Conservation (phyloP, 768 basidiomycete species). For the Naganishia vishniacii region DNA sequence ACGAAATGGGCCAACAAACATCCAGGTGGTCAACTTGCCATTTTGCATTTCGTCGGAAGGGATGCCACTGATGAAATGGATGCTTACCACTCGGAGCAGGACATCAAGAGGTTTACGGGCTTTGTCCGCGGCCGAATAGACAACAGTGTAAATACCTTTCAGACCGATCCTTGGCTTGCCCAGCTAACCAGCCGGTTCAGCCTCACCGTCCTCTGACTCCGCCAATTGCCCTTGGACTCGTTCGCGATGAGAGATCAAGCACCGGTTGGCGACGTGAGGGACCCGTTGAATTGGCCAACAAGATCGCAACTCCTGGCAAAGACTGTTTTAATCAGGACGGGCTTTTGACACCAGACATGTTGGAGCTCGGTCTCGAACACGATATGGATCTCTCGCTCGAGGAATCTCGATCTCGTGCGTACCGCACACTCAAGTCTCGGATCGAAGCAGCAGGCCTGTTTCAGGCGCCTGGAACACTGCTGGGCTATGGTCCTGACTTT, state of each 20-base stretch:
- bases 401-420: conserved; percentile 55
- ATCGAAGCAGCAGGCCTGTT: conserved; percentile 77
- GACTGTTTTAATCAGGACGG: conserved; percentile 38
- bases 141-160: conserved; percentile 35
- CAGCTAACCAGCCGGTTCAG: not conserved
- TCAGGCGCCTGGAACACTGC: conserved; percentile 51
- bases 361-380: conserved; percentile 40
- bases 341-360: conserved; percentile 29
- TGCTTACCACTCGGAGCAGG: conserved; percentile 72
- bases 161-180: not conserved
- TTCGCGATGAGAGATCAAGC: conserved; percentile 35
- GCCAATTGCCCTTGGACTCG: conserved; percentile 71
- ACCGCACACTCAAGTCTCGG: conserved; percentile 68
- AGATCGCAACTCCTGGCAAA: not conserved
- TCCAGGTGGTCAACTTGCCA: conserved; percentile 80
- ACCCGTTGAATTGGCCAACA: conserved; percentile 29
- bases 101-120: conserved; percentile 55
- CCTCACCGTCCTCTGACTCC: conserved; percentile 61
- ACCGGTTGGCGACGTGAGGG: conserved; percentile 45
- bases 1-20: conserved; percentile 71
- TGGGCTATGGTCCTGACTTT: conserved; percentile 85
- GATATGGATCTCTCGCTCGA: conserved; percentile 34
- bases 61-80: conserved; percentile 93
- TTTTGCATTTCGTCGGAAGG: conserved; percentile 90
- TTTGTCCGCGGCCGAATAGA: conserved; percentile 66